Conservation (phyloP, 2,329 filamentous ascomycete genomes). For the Didymella exigua region DNA sequence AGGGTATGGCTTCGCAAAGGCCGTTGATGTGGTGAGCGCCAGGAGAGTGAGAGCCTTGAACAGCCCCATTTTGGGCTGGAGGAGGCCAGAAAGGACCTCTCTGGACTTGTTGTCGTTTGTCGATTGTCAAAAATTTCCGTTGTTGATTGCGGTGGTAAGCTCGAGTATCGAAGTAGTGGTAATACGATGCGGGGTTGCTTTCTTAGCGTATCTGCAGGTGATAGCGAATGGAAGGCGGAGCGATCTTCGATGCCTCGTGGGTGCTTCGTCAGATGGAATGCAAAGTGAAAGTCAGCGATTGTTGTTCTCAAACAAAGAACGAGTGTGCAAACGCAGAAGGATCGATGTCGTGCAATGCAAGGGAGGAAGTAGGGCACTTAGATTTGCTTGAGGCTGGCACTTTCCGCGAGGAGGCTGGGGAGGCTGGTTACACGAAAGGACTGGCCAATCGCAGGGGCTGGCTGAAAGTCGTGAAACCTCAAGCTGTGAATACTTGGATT, state of each 20-base stretch:
- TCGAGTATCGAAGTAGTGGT: constrained; percentile 7
- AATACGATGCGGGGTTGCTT: constrained; percentile 17
- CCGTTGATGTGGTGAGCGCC: constrained; percentile 56
- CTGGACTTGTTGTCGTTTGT: background rate
- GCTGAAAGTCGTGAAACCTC: background rate
- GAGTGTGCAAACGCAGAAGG: constrained; percentile 10
- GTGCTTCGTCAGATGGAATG: constrained; percentile 16
- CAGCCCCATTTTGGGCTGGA: constrained; percentile 32
- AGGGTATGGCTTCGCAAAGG: constrained; percentile 49
- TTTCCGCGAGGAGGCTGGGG: constrained; percentile 19
- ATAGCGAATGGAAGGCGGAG: constrained; percentile 14
- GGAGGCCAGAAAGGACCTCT: background rate
- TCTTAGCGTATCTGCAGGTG: constrained; percentile 19
- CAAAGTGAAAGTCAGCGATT: constrained; percentile 10
- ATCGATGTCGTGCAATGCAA: constrained; percentile 24
- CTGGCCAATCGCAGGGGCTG: constrained; percentile 1
- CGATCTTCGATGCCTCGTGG: constrained; percentile 7
- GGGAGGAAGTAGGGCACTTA: constrained; percentile 41
- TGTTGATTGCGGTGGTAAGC: background rate
- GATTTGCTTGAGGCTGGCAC: constrained; percentile 35
- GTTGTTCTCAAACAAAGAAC: constrained; percentile 18
- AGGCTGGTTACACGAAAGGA: constrained; percentile 10
- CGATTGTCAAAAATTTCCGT: background rate
- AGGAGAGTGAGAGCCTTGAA: constrained; percentile 69
- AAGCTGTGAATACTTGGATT: background rate